phyloP scores from a whole-genome alignment of 495 filamentous ascomycete genomes.

The Eremomyces bilateralis region DNA sequence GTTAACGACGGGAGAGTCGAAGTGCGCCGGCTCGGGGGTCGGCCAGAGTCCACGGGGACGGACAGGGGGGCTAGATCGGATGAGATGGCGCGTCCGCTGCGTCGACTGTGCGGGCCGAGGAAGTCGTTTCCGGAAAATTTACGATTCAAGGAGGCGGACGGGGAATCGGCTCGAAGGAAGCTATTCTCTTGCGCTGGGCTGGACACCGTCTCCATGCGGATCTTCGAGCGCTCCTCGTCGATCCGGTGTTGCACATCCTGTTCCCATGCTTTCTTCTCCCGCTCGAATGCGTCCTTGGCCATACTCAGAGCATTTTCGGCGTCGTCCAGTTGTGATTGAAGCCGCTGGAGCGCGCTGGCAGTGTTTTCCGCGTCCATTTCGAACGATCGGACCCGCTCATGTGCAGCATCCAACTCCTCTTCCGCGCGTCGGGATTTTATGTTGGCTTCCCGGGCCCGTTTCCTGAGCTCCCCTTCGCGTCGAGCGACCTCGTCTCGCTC shows the following conservation, averaged over 20 bases:
- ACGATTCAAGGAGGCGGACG: conserved; percentile 9
- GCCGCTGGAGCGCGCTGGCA: conserved; percentile 36
- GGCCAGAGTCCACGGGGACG: not conserved
- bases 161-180: conserved; percentile 10
- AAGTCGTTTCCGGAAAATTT: conserved; percentile 11
- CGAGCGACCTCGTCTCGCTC: conserved; percentile 73
- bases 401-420: conserved; percentile 58
- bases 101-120: conserved; percentile 8
- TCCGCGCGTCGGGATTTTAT: conserved; percentile 54
- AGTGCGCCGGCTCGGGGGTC: conserved; percentile 25
- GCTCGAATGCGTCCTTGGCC: conserved; percentile 38
- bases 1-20: conserved; percentile 21
- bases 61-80: not conserved
- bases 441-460: conserved; percentile 66
- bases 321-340: conserved; percentile 41
- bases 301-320: conserved; percentile 38
- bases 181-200: conserved; percentile 1
- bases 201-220: conserved; percentile 33
- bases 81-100: not conserved
- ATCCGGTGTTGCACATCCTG: conserved; percentile 35
- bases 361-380: conserved; percentile 30
- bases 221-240: conserved; percentile 55
- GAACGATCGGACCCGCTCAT: conserved; percentile 38
- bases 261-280: conserved; percentile 47
- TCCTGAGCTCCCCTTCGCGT: conserved; percentile 64